Percentiles rank a stretch among this genome's conserved stretches.
These are phyloP conservation scores for Aspergillus asperescens DNA, from an alignment of 495 filamentous ascomycete species.

Conservation along the genomic window DNA sequence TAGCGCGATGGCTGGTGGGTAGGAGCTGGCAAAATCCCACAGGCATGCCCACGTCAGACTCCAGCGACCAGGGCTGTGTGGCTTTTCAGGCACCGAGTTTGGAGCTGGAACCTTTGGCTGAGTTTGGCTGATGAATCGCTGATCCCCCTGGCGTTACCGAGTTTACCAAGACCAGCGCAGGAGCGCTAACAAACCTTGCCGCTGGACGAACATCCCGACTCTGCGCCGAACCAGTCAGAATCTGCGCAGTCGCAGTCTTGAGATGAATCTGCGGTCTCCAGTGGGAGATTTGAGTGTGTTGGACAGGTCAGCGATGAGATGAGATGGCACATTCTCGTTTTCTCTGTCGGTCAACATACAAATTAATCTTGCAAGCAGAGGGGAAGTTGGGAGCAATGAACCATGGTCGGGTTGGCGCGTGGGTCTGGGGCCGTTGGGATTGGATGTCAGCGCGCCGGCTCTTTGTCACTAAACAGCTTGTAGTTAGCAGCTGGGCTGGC, in stretches of 20 bases:
- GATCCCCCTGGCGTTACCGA: constrained; percentile 9
- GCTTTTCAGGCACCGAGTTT: constrained; percentile 14
- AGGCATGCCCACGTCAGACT: constrained; percentile 6
- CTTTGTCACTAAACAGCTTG: constrained; percentile 5
- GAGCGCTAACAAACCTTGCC: constrained; percentile 7
- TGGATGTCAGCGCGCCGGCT: neutral
- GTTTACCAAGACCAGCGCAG: neutral
- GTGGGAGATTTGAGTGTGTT: neutral
- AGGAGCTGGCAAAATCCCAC: neutral
- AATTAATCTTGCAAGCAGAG: neutral
- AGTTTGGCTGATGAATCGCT: too few relatives aligned
- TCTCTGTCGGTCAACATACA: neutral
- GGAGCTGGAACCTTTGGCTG: constrained; percentile 1
- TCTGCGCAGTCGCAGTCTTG: neutral
- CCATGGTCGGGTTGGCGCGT: neutral
- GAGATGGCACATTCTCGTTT: too few relatives aligned
- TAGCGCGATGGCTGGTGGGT: neutral
- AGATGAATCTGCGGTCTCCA: constrained; percentile 3
- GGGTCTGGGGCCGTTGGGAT: constrained; percentile 7
- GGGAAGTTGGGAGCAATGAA: neutral
- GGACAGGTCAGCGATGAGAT: constrained; percentile 16
- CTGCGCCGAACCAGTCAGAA: constrained; percentile 7
- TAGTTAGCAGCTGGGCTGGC: constrained; percentile 2
- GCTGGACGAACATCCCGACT: constrained; percentile 4
- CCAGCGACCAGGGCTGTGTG: neutral